These are phyloP conservation scores for Podospora sp. DNA, from an alignment of 495 filamentous ascomycete genomes.

Conservation along the genomic window DNA sequence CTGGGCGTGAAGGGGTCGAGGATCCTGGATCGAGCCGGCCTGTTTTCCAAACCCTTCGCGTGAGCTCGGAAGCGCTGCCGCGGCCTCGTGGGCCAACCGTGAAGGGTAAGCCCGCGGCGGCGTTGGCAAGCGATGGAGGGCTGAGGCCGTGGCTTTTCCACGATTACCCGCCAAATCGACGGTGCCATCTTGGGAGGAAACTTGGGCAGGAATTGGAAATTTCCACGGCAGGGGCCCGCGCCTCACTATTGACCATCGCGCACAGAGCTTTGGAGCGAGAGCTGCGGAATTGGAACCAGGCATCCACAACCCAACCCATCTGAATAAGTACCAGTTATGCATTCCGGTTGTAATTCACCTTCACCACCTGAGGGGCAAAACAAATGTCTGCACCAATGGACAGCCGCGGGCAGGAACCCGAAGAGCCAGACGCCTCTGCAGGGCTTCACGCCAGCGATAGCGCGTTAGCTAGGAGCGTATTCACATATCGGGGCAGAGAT, in stretches of 20 bases:
- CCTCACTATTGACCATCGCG: too few relatives aligned
- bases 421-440: background rate
- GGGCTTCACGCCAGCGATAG: background rate
- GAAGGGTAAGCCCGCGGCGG: background rate
- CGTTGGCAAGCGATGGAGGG: background rate
- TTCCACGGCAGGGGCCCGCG: too few relatives aligned
- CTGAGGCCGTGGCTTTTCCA: background rate
- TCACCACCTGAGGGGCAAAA: too few relatives aligned
- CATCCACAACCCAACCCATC: too few relatives aligned
- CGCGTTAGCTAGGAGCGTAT: background rate
- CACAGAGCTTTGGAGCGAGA: too few relatives aligned
- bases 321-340: too few relatives aligned
- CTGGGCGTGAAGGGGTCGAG: conserved; percentile 6
- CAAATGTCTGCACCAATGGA: too few relatives aligned
- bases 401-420: background rate
- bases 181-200: too few relatives aligned
- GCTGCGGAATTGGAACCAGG: too few relatives aligned
- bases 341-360: too few relatives aligned
- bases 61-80: background rate
- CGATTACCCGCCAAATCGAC: too few relatives aligned
- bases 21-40: background rate
- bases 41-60: background rate
- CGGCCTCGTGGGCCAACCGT: background rate
- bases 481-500: conserved; percentile 7
- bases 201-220: too few relatives aligned